Percentiles rank a stretch among this genome's conserved stretches.
phyloP scores from a whole-genome alignment of 352 stramenopile genomes.

The Phytophthora sp. region DNA sequence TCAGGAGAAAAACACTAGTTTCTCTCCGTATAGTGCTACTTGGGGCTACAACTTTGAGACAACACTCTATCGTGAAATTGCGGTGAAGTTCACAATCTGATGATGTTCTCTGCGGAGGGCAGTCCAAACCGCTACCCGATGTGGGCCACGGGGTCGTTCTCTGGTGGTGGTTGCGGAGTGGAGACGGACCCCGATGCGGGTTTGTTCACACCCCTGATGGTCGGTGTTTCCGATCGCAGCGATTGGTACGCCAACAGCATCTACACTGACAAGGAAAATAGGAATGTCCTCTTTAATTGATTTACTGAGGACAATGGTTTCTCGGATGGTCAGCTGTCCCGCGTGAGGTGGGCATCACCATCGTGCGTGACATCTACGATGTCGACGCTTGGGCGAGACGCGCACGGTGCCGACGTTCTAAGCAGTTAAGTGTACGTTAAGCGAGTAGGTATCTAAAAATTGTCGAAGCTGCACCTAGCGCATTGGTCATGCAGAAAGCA shows the following conservation, averaged over 20 bases:
- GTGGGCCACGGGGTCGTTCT: conserved; percentile 59
- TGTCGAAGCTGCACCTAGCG: too few relatives aligned
- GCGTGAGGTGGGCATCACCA: conserved; percentile 55
- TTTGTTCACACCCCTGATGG: conserved; percentile 60
- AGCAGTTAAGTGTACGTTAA: too few relatives aligned
- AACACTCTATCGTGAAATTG: conserved; percentile 54
- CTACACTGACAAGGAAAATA: conserved; percentile 63
- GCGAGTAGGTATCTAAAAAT: too few relatives aligned
- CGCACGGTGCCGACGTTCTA: conserved; percentile 45
- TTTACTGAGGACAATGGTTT: conserved; percentile 67
- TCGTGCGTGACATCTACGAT: conserved; percentile 64
- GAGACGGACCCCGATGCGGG: conserved; percentile 32
- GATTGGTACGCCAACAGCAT: conserved; percentile 76
- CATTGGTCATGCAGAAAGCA: too few relatives aligned
- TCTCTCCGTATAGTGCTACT: conserved; percentile 57
- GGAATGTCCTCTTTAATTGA: conserved; percentile 68
- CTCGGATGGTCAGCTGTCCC: conserved; percentile 46
- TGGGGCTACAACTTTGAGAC: conserved; percentile 70
- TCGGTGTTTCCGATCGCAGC: conserved; percentile 63
- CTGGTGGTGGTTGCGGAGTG: conserved; percentile 12
- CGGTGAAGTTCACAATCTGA: conserved; percentile 60
- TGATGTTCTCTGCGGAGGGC: conserved; percentile 69
- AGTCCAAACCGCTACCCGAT: conserved; percentile 59
- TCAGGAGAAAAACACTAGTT: conserved; percentile 66
- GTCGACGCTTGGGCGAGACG: conserved; percentile 48